A percentile compares a stretch with the other conserved stretches of the same genome.
Evolutionary conservation across 1,284 basidiomycete genomes (phyloP).

Genomic region (Leccinum griseonigrum): DNA sequence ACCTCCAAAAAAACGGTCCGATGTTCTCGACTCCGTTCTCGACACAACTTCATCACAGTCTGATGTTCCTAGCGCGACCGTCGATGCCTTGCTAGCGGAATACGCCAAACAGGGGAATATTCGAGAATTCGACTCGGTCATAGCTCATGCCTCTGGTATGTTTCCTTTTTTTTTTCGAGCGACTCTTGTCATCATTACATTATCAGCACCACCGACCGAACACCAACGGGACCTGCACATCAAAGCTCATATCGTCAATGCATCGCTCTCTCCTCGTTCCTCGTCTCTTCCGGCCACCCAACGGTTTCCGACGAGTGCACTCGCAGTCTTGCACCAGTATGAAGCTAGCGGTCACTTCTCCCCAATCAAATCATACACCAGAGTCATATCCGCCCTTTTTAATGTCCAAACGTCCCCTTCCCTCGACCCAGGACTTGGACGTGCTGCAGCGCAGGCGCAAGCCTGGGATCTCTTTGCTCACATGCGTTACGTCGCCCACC

Average conservation of each 20-base stretch:
- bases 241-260: constrained; percentile 49
- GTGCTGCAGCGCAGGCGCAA: constrained; percentile 52
- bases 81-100: constrained; percentile 47
- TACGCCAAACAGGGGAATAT: constrained; percentile 51
- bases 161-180: constrained; percentile 1
- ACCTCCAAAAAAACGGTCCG: neutral
- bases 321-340: constrained; percentile 63
- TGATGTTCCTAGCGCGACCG: constrained; percentile 37
- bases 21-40: neutral
- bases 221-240: constrained; percentile 67
- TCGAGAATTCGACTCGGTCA: constrained; percentile 43
- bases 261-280: constrained; percentile 20
- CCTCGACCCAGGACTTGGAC: constrained; percentile 22
- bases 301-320: constrained; percentile 52
- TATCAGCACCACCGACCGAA: constrained; percentile 46
- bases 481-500: constrained; percentile 94
- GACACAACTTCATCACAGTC: constrained; percentile 16
- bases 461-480: constrained; percentile 95
- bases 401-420: constrained; percentile 42
- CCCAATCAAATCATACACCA: constrained; percentile 65
- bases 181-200: constrained; percentile 1
- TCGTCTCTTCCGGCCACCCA: constrained; percentile 23
- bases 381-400: constrained; percentile 60
- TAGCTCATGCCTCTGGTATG: constrained; percentile 44
- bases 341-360: constrained; percentile 56